A percentile compares a stretch with the other conserved stretches of the same genome.
Conservation (phyloP, 805 yeast genomes). For the Nakazawaea populi region DNA sequence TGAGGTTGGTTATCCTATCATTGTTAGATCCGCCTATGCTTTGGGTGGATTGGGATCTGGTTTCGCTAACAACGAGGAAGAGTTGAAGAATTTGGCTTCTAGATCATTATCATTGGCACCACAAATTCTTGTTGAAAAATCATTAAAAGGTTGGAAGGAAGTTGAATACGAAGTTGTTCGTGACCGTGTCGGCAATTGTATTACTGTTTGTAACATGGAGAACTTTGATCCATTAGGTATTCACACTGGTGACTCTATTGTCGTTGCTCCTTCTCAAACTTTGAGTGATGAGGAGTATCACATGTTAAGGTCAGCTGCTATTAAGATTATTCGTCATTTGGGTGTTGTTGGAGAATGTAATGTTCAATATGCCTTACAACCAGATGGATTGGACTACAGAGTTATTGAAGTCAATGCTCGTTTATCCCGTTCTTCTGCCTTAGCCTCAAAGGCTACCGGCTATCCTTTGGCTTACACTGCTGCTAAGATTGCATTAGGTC, state of each 20-base stretch:
- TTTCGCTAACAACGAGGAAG: conserved; percentile 79
- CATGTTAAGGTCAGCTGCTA: conserved; percentile 97
- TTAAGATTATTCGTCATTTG: conserved; percentile 91
- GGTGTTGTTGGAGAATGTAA: conserved; percentile 99
- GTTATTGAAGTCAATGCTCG: conserved; percentile 98
- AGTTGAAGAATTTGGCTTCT: conserved; percentile 80
- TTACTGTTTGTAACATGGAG: conserved; percentile 99
- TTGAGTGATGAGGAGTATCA: conserved; percentile 94
- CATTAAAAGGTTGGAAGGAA: conserved; percentile 99
- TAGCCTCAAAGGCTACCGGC: conserved; percentile 98
- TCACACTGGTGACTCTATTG: conserved; percentile 98
- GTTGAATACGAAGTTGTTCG: conserved; percentile 98
- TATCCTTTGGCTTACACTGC: conserved; percentile 98
- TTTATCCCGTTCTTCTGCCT: conserved; percentile 95
- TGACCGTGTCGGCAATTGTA: conserved; percentile 95
- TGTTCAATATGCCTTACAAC: conserved; percentile 94
- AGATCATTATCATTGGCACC: conserved; percentile 89
- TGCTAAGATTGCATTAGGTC: conserved; percentile 91
- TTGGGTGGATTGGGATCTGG: conserved; percentile 98
- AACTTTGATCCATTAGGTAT: conserved; percentile 97
- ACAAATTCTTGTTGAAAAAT: conserved; percentile 93
- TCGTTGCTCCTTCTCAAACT: conserved; percentile 98
- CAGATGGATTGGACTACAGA: conserved; percentile 90
- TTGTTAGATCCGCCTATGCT: conserved; percentile 96
- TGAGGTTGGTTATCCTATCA: conserved; percentile 87